phyloP scores from a whole-genome alignment of 805 yeast species.

The Candida sakaeoensis region DNA sequence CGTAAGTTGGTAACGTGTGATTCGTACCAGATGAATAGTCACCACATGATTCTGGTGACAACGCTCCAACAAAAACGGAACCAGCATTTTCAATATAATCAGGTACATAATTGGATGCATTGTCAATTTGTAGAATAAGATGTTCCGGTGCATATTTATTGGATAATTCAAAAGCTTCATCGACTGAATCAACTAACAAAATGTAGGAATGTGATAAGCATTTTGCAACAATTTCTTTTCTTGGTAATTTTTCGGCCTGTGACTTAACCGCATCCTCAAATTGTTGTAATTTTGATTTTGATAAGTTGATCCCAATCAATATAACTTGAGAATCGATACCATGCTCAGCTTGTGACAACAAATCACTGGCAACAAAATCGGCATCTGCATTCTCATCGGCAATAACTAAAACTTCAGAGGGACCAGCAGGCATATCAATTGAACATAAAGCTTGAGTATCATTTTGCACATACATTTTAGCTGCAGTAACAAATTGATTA shows the following conservation, averaged over 20 bases:
- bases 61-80: slow-evolving; percentile 92
- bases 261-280: slow-evolving; percentile 79
- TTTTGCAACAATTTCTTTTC: slow-evolving; percentile 89
- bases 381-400: slow-evolving; percentile 88
- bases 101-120: slow-evolving; percentile 70
- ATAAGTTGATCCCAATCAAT: slow-evolving; percentile 74
- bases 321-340: slow-evolving; percentile 98
- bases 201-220: slow-evolving; percentile 91
- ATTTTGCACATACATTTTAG: slow-evolving; percentile 95
- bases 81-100: slow-evolving; percentile 87
- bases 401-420: slow-evolving; percentile 94
- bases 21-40: slow-evolving; percentile 98
- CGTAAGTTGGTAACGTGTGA: slow-evolving; percentile 97
- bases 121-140: slow-evolving; percentile 81
- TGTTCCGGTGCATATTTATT: slow-evolving; percentile 97
- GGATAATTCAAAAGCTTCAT: slow-evolving; percentile 82
- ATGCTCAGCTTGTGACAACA: slow-evolving; percentile 97
- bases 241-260: slow-evolving; percentile 82
- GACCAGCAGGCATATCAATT: slow-evolving; percentile 99
- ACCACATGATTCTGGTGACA: slow-evolving; percentile 97
- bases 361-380: slow-evolving; percentile 94
- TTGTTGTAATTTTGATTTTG: slow-evolving; percentile 53
- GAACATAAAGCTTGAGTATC: slow-evolving; percentile 94
- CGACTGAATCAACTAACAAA: slow-evolving; percentile 60
- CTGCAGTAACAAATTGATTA: slow-evolving; percentile 98